Base-by-base conservation (phyloP, 169 alveolate genomes). In the Plasmodium cynomolgi region DNA sequence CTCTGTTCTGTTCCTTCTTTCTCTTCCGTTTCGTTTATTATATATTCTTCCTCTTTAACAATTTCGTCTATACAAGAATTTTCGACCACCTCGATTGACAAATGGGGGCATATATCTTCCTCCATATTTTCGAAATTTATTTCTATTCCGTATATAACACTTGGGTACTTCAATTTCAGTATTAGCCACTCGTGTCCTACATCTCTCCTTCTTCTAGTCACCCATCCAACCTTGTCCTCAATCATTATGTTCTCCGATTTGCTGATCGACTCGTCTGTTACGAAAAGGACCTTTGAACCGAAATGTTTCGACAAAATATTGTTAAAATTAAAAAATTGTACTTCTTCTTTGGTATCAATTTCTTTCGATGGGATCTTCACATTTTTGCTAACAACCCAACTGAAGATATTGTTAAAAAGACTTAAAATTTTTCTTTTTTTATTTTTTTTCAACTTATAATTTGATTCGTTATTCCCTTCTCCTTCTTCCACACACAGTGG, bases 101-200 rank as follows among this genome's bases (percentile, higher is more conserved):
- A 88, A 68, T 88, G 94, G 13, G 94, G 94, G 44, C 94, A 88
- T 79, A 88, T 81, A 88, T 88, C 94, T 11, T 88, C 94, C 5
- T 79, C 90, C 68, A 88, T 88, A 47, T 88, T 88, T 54, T 88
- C 94, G 81, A 88, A 88, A 80, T 88, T 80, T 88, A 88, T 58
- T 79, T 88, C 94, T 29, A 88, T 77, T 31, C 94, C 94, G 71
- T 88, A 88, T 56, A 88, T 88, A 88, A 88, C 81, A 56, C 90
- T 56, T 58, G 94, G 94, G 11, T 56, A 81, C 11, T 88, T 88
- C 39, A 88, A 73, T 39, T 80, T 88, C 11, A 88, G 11, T 71
- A 88, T 88, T 58, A 88, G 73, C 94, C 94, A 88, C 50, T 88
- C 94, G 71, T 88, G 94, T 23, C 94, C 94, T 41, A 88, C 94